A percentile compares a stretch with the other conserved stretches of the same genome.
These are phyloP conservation scores for Vitis riparia DNA, from an alignment of 164 flowering plant genomes.

Conservation along the genomic window DNA sequence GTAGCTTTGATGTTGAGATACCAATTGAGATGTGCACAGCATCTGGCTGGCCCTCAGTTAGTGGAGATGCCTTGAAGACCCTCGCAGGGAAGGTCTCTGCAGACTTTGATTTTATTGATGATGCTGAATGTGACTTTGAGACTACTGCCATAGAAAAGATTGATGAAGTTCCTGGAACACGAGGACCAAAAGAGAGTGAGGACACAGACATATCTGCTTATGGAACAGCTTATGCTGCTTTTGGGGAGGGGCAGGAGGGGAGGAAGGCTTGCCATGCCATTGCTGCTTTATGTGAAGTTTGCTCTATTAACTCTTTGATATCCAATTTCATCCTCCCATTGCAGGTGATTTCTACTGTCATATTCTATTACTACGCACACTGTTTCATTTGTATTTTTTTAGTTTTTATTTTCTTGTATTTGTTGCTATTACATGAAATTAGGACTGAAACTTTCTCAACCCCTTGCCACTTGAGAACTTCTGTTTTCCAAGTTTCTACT, in stretches of 20 bases:
- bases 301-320: constrained; percentile 86
- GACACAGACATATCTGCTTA: constrained; percentile 49
- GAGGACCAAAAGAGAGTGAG: not conserved
- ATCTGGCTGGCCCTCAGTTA: constrained; percentile 87
- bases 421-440: too few relatives aligned
- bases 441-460: too few relatives aligned
- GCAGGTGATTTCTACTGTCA: constrained; percentile 53
- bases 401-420: too few relatives aligned
- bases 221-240: constrained; percentile 76
- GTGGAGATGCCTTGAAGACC: constrained; percentile 72
- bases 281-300: constrained; percentile 90
- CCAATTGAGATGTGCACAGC: constrained; percentile 65
- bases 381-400: not conserved
- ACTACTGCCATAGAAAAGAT: not conserved
- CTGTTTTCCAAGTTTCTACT: not conserved
- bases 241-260: constrained; percentile 57
- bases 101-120: constrained; percentile 43
- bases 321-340: constrained; percentile 94
- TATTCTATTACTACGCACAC: constrained; percentile 2
- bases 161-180: constrained; percentile 19
- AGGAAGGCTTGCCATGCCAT: constrained; percentile 95
- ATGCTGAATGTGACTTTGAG: constrained; percentile 22
- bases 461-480: too few relatives aligned
- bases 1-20: constrained; percentile 37
- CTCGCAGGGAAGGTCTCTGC: constrained; percentile 86